These are phyloP conservation scores for Sorghum bicolor DNA, from an alignment of 176 grass and related monocot genomes.

Conservation along the genomic window Sorghum_bicolor_NCBIv3 NC_012872.2:12866501-12867000, in stretches of 20 bases:
- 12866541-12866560: conserved; percentile 41
- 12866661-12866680: conserved; percentile 58
- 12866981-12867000: conserved; percentile 54
- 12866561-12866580: conserved; percentile 65
- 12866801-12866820: conserved; percentile 47
- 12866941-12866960: conserved; percentile 62
- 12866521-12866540: conserved; percentile 20
- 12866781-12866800: conserved; percentile 28
- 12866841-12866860: conserved; percentile 70
- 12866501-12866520: conserved; percentile 15
- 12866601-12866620: conserved; percentile 56
- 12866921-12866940: conserved; percentile 65
- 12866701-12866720: conserved; percentile 74
- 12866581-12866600: conserved; percentile 55
- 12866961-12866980: conserved; percentile 49
- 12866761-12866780: conserved; percentile 32
- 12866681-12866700: conserved; percentile 84
- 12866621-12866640: conserved; percentile 54
- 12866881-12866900: conserved; percentile 61
- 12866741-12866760: conserved; percentile 57
- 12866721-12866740: conserved; percentile 58
- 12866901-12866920: conserved; percentile 83
- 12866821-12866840: conserved; percentile 84
- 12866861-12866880: conserved; percentile 61
- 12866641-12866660: conserved; percentile 49